Evolutionary conservation across 345 rosid genomes (phyloP), one percentile per base, ranked within the genome.

Genomic region (Euphorbia peplus): DNA sequence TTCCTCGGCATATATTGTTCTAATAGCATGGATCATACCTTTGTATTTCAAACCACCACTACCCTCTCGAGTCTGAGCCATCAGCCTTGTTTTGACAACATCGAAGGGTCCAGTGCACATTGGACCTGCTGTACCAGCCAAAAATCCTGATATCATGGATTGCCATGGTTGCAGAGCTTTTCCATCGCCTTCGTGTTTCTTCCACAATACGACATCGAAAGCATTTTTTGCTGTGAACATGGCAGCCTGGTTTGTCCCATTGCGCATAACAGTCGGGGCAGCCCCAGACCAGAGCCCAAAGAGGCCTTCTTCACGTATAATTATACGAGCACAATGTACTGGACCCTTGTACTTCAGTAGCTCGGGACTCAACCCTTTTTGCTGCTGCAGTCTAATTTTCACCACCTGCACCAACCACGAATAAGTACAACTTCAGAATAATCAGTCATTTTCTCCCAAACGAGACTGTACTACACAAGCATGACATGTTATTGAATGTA

Each of bases 281-380:
- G 96, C 99, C 54, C 99, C 99, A 60, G 97, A 87, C 97, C 97
- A 95, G 51, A 95, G 83, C 19, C 99, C 99, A 7, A 81, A 66
- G n/a, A 87, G 56, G 64, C 93, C 90, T 78, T 95, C 96, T 78
- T 91, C 93, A 24, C 78, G 81, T 41, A 86, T 71, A 50, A 90
- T 88, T 71, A 70, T 72, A 29, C 83, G 81, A 35, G 95, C 96
- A 77, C 97, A 91, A 62, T 95, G 96, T 72, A 91, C 67, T 3
- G 97, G 99, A 73, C 96, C 97, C 77, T 90, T 91, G 80, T 91
- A 95, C 90, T 84, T 91, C 5, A 91, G 80, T 19, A 86, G 90
- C 61, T 87, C 93, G 1, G 84, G 81, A 76, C 90, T 91, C 62
- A 91, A 66, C 47, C 99, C 99, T 77, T 71, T 95, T 76, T 95